Percentiles rank a stretch among this genome's conserved stretches.
Conservation (phyloP, 2,329 filamentous ascomycete species). For the Aspergillus sojae region DNA sequence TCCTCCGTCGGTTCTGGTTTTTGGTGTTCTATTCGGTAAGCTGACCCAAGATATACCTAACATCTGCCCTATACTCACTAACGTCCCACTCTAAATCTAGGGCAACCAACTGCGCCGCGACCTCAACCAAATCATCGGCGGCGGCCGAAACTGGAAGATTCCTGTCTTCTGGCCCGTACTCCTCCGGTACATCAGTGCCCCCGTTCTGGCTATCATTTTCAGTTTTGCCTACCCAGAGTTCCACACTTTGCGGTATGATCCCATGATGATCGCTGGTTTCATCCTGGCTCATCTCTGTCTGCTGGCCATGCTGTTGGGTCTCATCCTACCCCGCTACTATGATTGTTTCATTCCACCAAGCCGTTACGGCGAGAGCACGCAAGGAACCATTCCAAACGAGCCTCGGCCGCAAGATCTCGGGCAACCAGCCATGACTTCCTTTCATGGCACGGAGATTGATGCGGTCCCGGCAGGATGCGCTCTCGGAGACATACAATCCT, state of each 20-base stretch:
- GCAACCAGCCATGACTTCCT: background rate
- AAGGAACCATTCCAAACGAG: constrained; percentile 1
- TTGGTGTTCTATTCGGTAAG: constrained; percentile 61
- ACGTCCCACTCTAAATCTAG: constrained; percentile 30
- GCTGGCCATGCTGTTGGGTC: constrained; percentile 51
- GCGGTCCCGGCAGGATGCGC: background rate
- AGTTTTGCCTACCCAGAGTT: constrained; percentile 57
- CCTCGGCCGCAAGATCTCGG: background rate
- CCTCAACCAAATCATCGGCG: constrained; percentile 57
- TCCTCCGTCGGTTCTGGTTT: constrained; percentile 54
- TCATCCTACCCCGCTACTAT: constrained; percentile 58
- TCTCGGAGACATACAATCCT: background rate
- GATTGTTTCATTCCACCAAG: constrained; percentile 54
- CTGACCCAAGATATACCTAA: background rate
- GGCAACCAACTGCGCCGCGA: constrained; percentile 60
- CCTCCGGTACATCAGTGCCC: constrained; percentile 54
- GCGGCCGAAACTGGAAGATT: constrained; percentile 60
- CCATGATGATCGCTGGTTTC: constrained; percentile 56
- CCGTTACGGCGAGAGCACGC: constrained; percentile 49
- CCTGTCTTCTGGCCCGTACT: constrained; percentile 56
- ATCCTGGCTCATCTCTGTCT: constrained; percentile 52
- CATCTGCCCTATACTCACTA: background rate
- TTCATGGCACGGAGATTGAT: background rate
- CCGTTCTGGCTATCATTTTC: constrained; percentile 55
- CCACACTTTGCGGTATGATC: constrained; percentile 52